Evolutionary conservation across 2,329 filamentous ascomycete genomes (phyloP), one percentile per base, ranked within the genome.

Genomic region (Fonsecaea monophora): DNA sequence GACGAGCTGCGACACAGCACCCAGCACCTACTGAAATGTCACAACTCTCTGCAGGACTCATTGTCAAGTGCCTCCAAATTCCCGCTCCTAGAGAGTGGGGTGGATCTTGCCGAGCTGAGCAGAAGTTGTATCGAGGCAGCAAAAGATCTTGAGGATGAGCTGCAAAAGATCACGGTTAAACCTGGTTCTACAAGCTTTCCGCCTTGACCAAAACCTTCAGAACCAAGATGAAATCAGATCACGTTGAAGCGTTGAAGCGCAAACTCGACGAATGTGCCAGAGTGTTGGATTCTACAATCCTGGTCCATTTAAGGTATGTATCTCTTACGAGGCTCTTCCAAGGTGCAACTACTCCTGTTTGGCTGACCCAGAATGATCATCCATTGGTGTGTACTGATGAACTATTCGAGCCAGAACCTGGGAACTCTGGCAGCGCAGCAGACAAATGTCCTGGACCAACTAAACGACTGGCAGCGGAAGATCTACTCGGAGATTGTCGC

Each of bases 351-450:
- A 38, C 12, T 38, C 35, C 8, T 38, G 12, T 40, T 4, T 40
- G 4, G 13, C 13, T 5, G 13, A 40, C 2, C 12, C 12, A n/a
- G 3, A 15, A 15, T 12, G 21, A 42, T 9, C 13, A 1, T 4
- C 13, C 13, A 32, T n/a, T 53, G 25, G 1, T 13, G 40, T 40
- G 7, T 25, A 25, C 15, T n/a, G 13, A 25, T 12, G 37, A n/a
- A 4, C 25, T 25, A 15, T 30, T 9, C 13, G 25, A 62, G 60
- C 37, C 60, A 55, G n/a, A 62, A 55, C 25, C 37, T 62, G 48
- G 48, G 60, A n/a, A 42, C n/a, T 18, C 10, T 62, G 10, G 38
- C 40, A 34, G 10, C 38, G n/a, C 58, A 53, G 25, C 58, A 60
- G 42, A 62, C 30, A 53, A 30, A 54, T 21, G 7, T 62, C n/a